Conservation (phyloP, 148 eudicot species). For the Chenopodium album region DNA sequence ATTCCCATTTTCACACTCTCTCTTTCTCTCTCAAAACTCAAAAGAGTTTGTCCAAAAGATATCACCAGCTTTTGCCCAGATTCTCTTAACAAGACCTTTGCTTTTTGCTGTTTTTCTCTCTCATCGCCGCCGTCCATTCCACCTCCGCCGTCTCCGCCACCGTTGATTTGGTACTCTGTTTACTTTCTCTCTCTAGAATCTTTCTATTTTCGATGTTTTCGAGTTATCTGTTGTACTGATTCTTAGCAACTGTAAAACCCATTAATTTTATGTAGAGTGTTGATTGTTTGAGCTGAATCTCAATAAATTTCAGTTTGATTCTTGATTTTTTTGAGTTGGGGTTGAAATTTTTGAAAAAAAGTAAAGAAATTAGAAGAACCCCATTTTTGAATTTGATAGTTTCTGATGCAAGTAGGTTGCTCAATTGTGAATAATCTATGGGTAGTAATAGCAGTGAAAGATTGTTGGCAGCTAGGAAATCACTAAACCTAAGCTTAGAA, state of each 20-base stretch:
- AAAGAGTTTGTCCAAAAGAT: not conserved
- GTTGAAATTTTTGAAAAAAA: not conserved
- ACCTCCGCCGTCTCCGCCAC: slow-evolving; percentile 5
- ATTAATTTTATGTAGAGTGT: slow-evolving; percentile 1
- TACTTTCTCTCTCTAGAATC: not conserved
- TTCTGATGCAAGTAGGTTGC: slow-evolving; percentile 32
- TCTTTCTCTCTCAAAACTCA: not conserved
- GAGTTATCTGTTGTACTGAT: slow-evolving; percentile 7
- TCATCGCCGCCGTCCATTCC: not conserved
- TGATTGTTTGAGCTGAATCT: slow-evolving; percentile 24
- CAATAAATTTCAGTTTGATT: slow-evolving; percentile 9
- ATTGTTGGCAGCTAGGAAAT: slow-evolving; percentile 53
- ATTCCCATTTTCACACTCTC: not conserved
- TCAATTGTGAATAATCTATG: slow-evolving; percentile 24
- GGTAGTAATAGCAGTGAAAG: slow-evolving; percentile 35
- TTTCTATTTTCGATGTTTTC: slow-evolving; percentile 1
- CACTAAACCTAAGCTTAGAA: slow-evolving; percentile 47
- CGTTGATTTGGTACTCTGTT: slow-evolving; percentile 15
- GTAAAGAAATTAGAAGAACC: not conserved
- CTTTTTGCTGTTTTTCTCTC: slow-evolving; percentile 3
- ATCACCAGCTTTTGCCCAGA: slow-evolving; percentile 21
- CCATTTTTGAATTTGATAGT: slow-evolving; percentile 26
- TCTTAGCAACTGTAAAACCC: not conserved
- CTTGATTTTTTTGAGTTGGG: slow-evolving; percentile 11
- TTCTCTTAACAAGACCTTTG: not conserved